Conservation (phyloP, 305 asterid genomes). For the Rubia balearica region DNA sequence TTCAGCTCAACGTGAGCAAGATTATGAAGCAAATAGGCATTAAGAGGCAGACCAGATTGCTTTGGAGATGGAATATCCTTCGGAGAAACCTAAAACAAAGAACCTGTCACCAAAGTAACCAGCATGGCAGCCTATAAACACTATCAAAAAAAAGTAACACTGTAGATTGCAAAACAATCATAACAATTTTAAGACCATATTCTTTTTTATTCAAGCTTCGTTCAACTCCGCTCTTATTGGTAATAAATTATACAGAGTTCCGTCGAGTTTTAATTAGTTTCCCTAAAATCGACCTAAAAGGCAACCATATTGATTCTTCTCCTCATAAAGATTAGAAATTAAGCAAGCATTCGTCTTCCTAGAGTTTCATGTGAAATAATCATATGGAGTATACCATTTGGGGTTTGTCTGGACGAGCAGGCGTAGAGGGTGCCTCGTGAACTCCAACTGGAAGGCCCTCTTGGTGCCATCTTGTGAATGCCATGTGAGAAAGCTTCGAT, state of each 20-base stretch:
- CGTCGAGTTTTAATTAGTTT: background rate
- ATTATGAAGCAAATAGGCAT: conserved; percentile 91
- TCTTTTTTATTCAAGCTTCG: background rate
- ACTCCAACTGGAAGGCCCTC: conserved; percentile 65
- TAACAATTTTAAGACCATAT: background rate
- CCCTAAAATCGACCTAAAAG: background rate
- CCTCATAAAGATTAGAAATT: background rate
- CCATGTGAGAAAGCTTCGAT: conserved; percentile 77
- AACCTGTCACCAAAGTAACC: conserved; percentile 11
- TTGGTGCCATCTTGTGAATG: conserved; percentile 58
- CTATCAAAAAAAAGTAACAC: background rate
- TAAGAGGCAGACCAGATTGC: conserved; percentile 66
- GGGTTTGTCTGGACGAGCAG: conserved; percentile 78
- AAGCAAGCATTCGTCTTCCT: background rate
- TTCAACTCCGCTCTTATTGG: background rate
- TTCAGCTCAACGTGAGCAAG: conserved; percentile 96
- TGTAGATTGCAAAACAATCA: background rate
- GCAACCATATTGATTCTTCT: background rate
- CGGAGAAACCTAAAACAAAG: conserved; percentile 58
- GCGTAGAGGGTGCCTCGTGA: conserved; percentile 46
- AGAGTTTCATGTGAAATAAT: too few species aligned
- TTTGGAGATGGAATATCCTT: conserved; percentile 87
- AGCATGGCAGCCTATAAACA: background rate
- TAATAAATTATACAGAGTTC: background rate
- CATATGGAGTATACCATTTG: conserved; percentile 34